Evolutionary conservation across 1,284 basidiomycete species (phyloP), one percentile per base, ranked within the genome.

Genomic region (Tilletia horrida): DNA sequence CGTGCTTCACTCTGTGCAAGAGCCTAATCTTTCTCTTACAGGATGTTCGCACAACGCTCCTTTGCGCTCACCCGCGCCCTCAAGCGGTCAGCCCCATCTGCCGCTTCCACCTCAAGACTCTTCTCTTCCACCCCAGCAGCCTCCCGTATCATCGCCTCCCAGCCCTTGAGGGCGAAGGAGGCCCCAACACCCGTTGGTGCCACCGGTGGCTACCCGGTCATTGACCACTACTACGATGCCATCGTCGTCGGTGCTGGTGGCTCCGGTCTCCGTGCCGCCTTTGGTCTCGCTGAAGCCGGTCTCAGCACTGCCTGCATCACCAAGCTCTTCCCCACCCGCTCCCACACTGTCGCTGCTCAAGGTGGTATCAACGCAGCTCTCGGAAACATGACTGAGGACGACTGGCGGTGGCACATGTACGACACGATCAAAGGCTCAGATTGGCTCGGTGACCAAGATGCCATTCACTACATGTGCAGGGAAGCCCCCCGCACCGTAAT

Each of bases 341-440:
- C 91, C 85, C 96, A 99, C 84, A 98, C 96, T 48, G 96, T 98
- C 75, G 96, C 96, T 71, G 96, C 96, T 66, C 95, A 97, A 87
- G 96, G 96, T 82, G 96, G 96, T 84, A 95, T 99, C 84, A 98
- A 99, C 85, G 95, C 96, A 79, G 96, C 96, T 57, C 88, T 99
- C 67, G 96, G 95, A 71, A 98, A 99, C 86, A 80, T 81, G 79
- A 81, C 79, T 64, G 77, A 78, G 77, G 80, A 97, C 82, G 93
- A 97, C 83, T 97, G 94, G 95, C 86, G 96, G 84, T 98, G 96
- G 96, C 95, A 98, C 84, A 97, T 97, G 92, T 94, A 95, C 84
- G 94, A 97, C 84, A 98, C 95, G 67, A 95, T 98, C 74, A 98
- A 99, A 87, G 96, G 96, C 73, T 97, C 94, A 66, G 96, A 99